A percentile compares a stretch with the other conserved stretches of the same genome.
Evolutionary conservation across 2,329 filamentous ascomycete genomes (phyloP).

Genomic region (Herpotrichia juniperi): DNA sequence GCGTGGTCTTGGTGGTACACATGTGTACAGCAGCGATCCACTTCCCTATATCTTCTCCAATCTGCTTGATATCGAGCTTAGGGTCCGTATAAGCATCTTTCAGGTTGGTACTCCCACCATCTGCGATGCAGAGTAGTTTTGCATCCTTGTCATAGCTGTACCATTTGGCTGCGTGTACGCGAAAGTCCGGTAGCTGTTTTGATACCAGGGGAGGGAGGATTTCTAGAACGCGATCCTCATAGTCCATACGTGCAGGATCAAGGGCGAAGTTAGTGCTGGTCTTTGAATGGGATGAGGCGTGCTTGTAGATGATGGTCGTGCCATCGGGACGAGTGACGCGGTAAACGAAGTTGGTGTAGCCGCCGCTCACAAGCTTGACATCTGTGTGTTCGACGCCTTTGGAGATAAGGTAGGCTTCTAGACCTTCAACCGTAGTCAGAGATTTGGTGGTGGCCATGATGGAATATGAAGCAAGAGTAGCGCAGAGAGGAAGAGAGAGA

Average conservation of each 20-base stretch:
- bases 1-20: conserved; percentile 13
- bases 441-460: conserved; percentile 13
- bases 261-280: conserved; percentile 31
- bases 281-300: conserved; percentile 39
- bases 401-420: conserved; percentile 26
- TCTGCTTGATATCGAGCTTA: conserved; percentile 18
- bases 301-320: conserved; percentile 37
- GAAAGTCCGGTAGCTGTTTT: conserved; percentile 1
- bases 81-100: conserved; percentile 38
- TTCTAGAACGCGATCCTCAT: conserved; percentile 35
- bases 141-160: conserved; percentile 29
- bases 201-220: conserved; percentile 18
- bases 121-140: conserved; percentile 38
- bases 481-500: neutral
- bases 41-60: conserved; percentile 32
- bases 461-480: neutral
- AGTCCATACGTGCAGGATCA: conserved; percentile 39
- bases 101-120: conserved; percentile 36
- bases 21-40: conserved; percentile 43
- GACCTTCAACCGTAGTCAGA: conserved; percentile 27
- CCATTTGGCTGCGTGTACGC: conserved; percentile 25
- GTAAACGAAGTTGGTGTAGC: conserved; percentile 45
- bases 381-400: conserved; percentile 3
- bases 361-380: conserved; percentile 34
- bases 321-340: conserved; percentile 24